These are phyloP conservation scores for Pyrenophora teres DNA, from an alignment of 2,329 filamentous ascomycete species.

Conservation along the genomic window DNA sequence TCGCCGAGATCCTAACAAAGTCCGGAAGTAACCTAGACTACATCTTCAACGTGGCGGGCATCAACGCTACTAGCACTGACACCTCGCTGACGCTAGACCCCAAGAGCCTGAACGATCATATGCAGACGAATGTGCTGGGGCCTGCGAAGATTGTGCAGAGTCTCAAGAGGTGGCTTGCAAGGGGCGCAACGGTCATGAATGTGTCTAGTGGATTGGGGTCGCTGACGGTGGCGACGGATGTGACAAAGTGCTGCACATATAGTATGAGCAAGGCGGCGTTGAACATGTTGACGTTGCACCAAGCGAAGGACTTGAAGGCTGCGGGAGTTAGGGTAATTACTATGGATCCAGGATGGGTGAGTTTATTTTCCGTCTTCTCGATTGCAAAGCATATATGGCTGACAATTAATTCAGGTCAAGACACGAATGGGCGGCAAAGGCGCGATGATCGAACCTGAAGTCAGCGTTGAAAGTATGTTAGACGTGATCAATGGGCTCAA, in stretches of 20 bases:
- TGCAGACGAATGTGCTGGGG: conserved; percentile 55
- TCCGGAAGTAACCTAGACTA: conserved; percentile 49
- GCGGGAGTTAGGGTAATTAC: conserved; percentile 41
- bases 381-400: background rate
- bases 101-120: conserved; percentile 46
- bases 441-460: conserved; percentile 46
- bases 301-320: conserved; percentile 45
- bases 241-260: conserved; percentile 48
- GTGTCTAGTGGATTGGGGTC: conserved; percentile 43
- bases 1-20: conserved; percentile 36
- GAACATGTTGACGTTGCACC: conserved; percentile 53
- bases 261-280: conserved; percentile 52
- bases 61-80: conserved; percentile 47
- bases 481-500: conserved; percentile 40
- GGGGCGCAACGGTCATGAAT: conserved; percentile 43
- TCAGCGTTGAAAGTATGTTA: conserved; percentile 49
- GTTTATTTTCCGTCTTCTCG: background rate
- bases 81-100: conserved; percentile 49
- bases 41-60: conserved; percentile 50
- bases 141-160: conserved; percentile 53
- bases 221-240: conserved; percentile 36
- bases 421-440: conserved; percentile 52
- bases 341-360: conserved; percentile 54
- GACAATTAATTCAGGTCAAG: conserved; percentile 22
- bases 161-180: conserved; percentile 38